These are phyloP conservation scores for Melampsora americana DNA, from an alignment of 1,284 basidiomycete species.

Conservation along the genomic window DNA sequence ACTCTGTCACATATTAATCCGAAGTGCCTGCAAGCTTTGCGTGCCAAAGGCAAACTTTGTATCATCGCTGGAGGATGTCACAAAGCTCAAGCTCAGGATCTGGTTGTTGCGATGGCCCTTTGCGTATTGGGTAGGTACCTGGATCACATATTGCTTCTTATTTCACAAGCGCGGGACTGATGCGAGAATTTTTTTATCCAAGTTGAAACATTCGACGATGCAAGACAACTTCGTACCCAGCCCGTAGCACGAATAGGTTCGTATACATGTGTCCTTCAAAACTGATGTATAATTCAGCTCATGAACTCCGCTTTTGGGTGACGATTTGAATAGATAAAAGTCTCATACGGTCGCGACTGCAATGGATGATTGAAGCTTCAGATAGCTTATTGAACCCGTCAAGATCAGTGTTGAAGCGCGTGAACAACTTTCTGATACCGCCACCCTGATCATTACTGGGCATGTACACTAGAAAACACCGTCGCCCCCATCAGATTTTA, in stretches of 20 bases:
- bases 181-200: background rate
- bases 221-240: background rate
- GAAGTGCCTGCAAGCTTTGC: slow-evolving; percentile 16
- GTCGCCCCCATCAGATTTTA: background rate
- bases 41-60: background rate
- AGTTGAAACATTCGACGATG: slow-evolving; percentile 8
- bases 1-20: slow-evolving; percentile 15
- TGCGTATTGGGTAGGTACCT: slow-evolving; percentile 23
- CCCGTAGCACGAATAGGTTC: slow-evolving; percentile 12
- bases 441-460: background rate
- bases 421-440: slow-evolving; percentile 69
- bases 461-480: slow-evolving; percentile 1
- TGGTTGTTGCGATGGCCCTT: slow-evolving; percentile 30
- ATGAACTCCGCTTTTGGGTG: slow-evolving; percentile 46
- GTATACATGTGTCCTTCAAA: background rate
- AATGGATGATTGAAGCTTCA: slow-evolving; percentile 74
- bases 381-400: slow-evolving; percentile 68
- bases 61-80: slow-evolving; percentile 23
- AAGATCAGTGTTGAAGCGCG: slow-evolving; percentile 68
- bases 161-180: background rate
- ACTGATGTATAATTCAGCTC: slow-evolving; percentile 16
- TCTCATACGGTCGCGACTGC: slow-evolving; percentile 65
- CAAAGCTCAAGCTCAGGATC: slow-evolving; percentile 12
- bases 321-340: slow-evolving; percentile 59
- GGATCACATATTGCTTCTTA: background rate